A percentile compares a stretch with the other conserved stretches of the same genome.
Evolutionary conservation across 2,329 filamentous ascomycete genomes (phyloP).

Genomic region (Periconia sp.): DNA sequence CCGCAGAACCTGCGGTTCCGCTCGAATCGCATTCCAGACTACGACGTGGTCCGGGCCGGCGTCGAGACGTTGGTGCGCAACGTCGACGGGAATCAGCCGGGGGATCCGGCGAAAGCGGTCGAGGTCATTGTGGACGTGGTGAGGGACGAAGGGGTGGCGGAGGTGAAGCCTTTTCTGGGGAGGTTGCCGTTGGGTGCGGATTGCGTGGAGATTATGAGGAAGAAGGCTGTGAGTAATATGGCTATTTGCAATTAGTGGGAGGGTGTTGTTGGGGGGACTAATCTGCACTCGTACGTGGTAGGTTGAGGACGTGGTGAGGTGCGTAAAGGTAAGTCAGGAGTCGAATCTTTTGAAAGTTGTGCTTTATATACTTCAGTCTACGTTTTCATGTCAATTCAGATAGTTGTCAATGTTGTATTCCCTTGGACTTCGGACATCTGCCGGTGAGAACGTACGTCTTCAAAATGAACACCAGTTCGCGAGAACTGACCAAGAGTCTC

Average conservation of each 20-base stretch:
- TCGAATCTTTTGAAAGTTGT: too few relatives aligned
- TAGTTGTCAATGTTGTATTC: too few relatives aligned
- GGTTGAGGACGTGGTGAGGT: too few relatives aligned
- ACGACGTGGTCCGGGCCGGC: constrained; percentile 17
- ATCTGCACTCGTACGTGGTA: too few relatives aligned
- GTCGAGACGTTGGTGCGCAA: constrained; percentile 24
- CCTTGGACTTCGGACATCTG: too few relatives aligned
- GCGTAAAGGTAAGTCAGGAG: too few relatives aligned
- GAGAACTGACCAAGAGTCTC: too few relatives aligned
- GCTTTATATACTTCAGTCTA: too few relatives aligned
- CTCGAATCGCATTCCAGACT: constrained; percentile 18
- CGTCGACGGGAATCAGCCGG: constrained; percentile 18
- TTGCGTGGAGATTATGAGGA: neutral
- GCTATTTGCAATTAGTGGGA: neutral
- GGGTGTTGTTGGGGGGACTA: neutral
- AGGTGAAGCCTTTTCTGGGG: neutral
- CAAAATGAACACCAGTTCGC: too few relatives aligned
- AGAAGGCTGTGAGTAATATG: neutral
- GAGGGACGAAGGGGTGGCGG: neutral
- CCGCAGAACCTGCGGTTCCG: constrained; percentile 25
- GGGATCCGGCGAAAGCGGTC: constrained; percentile 22
- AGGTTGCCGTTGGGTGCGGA: neutral
- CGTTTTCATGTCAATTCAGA: too few relatives aligned
- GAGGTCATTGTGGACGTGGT: constrained; percentile 16
- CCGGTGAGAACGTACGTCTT: too few relatives aligned